Evolutionary conservation across 129 eudicot genomes (phyloP), one percentile per base, ranked within the genome.

Genomic region (Tanacetum coccineum): DNA sequence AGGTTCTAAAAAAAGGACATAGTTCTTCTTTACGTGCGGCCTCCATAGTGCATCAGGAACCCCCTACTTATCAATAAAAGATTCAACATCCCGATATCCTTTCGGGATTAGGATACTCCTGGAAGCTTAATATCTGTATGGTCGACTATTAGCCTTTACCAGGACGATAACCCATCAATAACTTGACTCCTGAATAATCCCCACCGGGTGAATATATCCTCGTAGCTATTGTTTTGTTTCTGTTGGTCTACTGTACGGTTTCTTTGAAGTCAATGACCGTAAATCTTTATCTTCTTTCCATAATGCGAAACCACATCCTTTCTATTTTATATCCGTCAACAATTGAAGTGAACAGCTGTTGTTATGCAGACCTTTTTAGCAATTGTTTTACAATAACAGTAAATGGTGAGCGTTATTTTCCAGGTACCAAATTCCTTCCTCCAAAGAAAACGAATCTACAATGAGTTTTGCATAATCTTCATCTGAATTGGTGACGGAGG

Each of bases 241-340:
- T 84, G 53, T 71, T 6, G 74, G 74, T 59, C 92, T 82, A 22
- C 56, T 30, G 64, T 72, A 88, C 6, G 83, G 91, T 58, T 56
- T 93, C 40, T 70, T 61, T 22, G 95, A 84, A 54, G 91, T 76
- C 64, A 93, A 77, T n/a, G 89, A 87, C 58, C 75, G 60, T 36
- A 96, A 86, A 46, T 88, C 69, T 36, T 78, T 82, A 77, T 93
- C 96, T 79, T 88, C 98, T n/a, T 12, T 86, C 95, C 76, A 93
- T 66, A 60, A 93, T 73, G 68, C n/a, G n/a, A n/a, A 93, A 84
- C 9, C 87, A 89, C 68, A 93, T 15, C 12, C 96, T 73, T 58
- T 93, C 98, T 0, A 93, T 80, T 15, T 68, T 84, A 51, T 88
- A 95, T 51, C 84, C 91, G 14, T 82, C 86, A 1, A 86, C n/a